Conservation (phyloP, 371 early-diverging fungal genomes). For the Capniomyces stellatus region DNA sequence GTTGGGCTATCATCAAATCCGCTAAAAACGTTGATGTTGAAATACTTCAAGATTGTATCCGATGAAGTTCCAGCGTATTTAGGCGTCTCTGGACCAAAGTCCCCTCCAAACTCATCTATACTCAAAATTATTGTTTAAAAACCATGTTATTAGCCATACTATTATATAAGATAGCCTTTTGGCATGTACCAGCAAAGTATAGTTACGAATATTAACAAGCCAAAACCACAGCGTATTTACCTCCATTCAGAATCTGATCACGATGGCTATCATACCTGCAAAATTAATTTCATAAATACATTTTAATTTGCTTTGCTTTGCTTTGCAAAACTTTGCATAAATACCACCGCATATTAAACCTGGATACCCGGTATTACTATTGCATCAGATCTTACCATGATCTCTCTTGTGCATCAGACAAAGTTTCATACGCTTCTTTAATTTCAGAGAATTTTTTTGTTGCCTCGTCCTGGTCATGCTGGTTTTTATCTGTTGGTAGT, state of each 20-base stretch:
- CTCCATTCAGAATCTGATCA: constrained; percentile 26
- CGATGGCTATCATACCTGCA: constrained; percentile 22
- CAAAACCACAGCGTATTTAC: constrained; percentile 5
- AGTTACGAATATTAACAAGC: neutral
- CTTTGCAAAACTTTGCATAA: constrained; percentile 7
- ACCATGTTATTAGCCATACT: too few species aligned
- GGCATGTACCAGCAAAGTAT: too few species aligned
- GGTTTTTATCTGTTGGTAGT: constrained; percentile 80
- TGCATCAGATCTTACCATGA: too few species aligned
- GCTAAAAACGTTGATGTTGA: constrained; percentile 19
- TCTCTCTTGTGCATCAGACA: constrained; percentile 76
- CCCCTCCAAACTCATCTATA: neutral
- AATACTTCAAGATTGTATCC: constrained; percentile 19
- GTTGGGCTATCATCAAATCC: constrained; percentile 32
- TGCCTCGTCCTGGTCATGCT: constrained; percentile 59
- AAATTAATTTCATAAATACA: neutral
- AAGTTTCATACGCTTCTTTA: constrained; percentile 76
- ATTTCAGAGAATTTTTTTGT: constrained; percentile 69
- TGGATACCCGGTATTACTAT: too few species aligned
- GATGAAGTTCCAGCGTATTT: constrained; percentile 10
- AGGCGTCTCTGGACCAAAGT: constrained; percentile 4
- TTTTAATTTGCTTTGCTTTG: neutral
- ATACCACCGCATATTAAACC: neutral
- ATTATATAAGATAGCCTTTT: too few species aligned
- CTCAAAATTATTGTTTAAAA: too few species aligned